Percentiles rank a stretch among this genome's conserved stretches.
These are phyloP conservation scores for Tulasnella calospora DNA, from an alignment of 768 basidiomycete genomes.

Conservation along the genomic window DNA sequence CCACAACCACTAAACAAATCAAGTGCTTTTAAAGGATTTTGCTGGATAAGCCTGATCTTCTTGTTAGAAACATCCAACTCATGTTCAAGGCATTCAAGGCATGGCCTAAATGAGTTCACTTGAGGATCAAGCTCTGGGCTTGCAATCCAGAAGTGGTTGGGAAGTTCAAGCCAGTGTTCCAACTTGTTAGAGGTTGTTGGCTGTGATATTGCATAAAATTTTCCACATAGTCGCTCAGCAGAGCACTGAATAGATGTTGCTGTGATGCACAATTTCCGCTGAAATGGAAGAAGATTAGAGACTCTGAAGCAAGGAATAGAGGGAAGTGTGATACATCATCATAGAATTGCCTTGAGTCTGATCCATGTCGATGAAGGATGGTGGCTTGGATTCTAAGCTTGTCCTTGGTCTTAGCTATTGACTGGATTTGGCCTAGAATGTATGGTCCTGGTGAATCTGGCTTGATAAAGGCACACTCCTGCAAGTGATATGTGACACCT, in stretches of 20 bases:
- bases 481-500: slow-evolving; percentile 51
- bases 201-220: background rate
- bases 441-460: slow-evolving; percentile 46
- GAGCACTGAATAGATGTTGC: background rate
- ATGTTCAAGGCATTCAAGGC: background rate
- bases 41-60: background rate
- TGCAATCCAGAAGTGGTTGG: slow-evolving; percentile 2
- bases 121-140: too few species aligned
- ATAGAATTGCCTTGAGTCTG: background rate
- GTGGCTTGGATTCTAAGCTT: background rate
- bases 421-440: slow-evolving; percentile 51
- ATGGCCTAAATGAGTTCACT: background rate
- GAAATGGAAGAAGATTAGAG: background rate
- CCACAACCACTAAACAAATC: slow-evolving; percentile 28
- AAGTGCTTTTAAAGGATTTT: slow-evolving; percentile 13
- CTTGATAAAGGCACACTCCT: slow-evolving; percentile 57
- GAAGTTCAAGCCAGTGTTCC: background rate
- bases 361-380: background rate
- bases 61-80: too few species aligned
- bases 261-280: background rate
- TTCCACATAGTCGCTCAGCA: background rate
- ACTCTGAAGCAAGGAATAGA: background rate
- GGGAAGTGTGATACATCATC: slow-evolving; percentile 4
- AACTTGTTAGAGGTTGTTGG: background rate
- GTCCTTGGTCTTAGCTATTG: slow-evolving; percentile 33